Evolutionary conservation across 768 basidiomycete genomes (phyloP), one percentile per base, ranked within the genome.

Genomic region (Mycena haematopus): DNA sequence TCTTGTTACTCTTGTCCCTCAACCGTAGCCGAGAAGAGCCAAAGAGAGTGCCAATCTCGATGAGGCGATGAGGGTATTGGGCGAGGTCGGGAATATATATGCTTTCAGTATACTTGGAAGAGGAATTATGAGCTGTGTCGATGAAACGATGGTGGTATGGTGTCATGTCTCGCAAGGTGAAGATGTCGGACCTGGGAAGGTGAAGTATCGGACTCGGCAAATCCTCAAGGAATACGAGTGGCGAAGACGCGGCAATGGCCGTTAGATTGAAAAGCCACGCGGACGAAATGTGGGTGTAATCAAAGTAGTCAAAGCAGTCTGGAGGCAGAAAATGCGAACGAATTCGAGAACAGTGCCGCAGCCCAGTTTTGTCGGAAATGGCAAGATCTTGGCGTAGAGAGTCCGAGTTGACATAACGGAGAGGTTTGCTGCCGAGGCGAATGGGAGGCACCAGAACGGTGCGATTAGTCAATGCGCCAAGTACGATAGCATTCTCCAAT

Each of bases 361-460:
- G 74, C 9, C 85, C 84, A 6, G 77, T 74, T 65, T 87, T 90
- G 45, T 77, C 79, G 1, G 84, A 81, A 33, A 85, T 73, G 44
- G 74, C 71, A 50, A 87, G 76, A 33, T 78, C 75, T 13, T 74
- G 79, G 45, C 75, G 73, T 53, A 92, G 74, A 44, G 77, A 77
- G 64, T 84, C 75, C 70, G 84, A 86, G 58, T 79, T 76, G 62
- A 82, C 76, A 71, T 90, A 92, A 44, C 82, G 84, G 42, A 90
- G 76, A 7, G 88, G 83, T 69, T 79, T 82, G 45, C 67, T 73
- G 40, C 91, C 90, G 7, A 93, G 83, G 40, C 87, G 85, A 29
- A 89, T 79, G 13, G 89, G 89, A n/a, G 93, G 92, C 33, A 93
- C 77, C 65, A 94, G 83, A 33, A 94, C 79, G 13, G 91, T 95